A percentile compares a stretch with the other conserved stretches of the same genome.
phyloP scores from a whole-genome alignment of 768 basidiomycete species.

The Kwoniella botswanensis region DNA sequence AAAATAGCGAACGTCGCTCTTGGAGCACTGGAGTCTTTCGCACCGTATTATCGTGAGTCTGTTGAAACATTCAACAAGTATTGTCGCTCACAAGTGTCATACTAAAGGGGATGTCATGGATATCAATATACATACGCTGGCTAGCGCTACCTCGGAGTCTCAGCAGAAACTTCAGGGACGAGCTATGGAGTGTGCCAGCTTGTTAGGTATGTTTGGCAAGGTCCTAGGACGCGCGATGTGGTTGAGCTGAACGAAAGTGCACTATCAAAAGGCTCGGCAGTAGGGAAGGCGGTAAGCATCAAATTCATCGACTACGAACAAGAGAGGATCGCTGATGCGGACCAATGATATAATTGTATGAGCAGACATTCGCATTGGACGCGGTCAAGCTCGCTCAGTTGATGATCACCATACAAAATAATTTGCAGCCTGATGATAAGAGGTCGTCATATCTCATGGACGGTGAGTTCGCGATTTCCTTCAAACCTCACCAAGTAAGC shows the following conservation, averaged over 20 bases:
- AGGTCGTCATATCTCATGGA: slow-evolving; percentile 71
- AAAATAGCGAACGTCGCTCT: slow-evolving; percentile 78
- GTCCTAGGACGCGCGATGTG: not conserved
- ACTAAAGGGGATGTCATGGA: slow-evolving; percentile 68
- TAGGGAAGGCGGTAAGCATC: slow-evolving; percentile 65
- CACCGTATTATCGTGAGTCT: slow-evolving; percentile 39
- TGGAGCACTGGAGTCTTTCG: slow-evolving; percentile 77
- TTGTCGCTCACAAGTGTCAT: not conserved
- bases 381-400: slow-evolving; percentile 72
- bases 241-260: not conserved
- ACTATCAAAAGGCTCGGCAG: slow-evolving; percentile 73
- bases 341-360: not conserved
- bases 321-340: not conserved
- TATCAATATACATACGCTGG: slow-evolving; percentile 73
- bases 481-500: not conserved
- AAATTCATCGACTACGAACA: too few species aligned
- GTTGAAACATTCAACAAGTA: not conserved
- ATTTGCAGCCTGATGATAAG: slow-evolving; percentile 70
- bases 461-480: slow-evolving; percentile 16
- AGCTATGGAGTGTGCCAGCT: slow-evolving; percentile 88
- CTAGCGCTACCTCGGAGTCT: slow-evolving; percentile 71
- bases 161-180: slow-evolving; percentile 72
- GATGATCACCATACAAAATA: slow-evolving; percentile 77
- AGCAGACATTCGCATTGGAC: slow-evolving; percentile 73
- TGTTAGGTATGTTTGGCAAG: slow-evolving; percentile 68